phyloP scores from a whole-genome alignment of 139 green algal species.

The Zygnema circumcarinatum region DNA sequence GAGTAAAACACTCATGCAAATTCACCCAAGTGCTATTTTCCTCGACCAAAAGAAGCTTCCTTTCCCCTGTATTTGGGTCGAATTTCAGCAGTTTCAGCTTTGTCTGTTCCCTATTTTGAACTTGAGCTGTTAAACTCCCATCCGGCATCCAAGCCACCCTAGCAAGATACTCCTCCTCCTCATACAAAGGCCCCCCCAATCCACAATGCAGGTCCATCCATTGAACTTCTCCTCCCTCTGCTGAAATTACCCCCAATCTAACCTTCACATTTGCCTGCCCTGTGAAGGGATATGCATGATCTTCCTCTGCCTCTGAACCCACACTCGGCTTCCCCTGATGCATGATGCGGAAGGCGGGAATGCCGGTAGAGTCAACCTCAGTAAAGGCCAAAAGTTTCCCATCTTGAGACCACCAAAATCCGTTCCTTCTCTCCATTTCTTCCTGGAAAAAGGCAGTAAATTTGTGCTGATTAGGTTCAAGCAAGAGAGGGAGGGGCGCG shows the following conservation, averaged over 20 bases:
- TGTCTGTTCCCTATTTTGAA: slow-evolving; percentile 62
- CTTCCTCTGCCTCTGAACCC: slow-evolving; percentile 53
- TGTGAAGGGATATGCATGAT: slow-evolving; percentile 65
- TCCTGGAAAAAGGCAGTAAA: slow-evolving; percentile 46
- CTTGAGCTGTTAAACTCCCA: slow-evolving; percentile 46
- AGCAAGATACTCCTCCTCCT: slow-evolving; percentile 66
- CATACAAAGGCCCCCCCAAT: background rate
- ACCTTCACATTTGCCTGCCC: slow-evolving; percentile 60
- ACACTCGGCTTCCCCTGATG: slow-evolving; percentile 50
- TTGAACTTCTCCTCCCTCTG: slow-evolving; percentile 13
- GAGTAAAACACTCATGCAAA: slow-evolving; percentile 64
- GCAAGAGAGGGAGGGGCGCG: background rate
- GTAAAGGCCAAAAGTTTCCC: slow-evolving; percentile 56
- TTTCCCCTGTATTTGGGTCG: slow-evolving; percentile 26
- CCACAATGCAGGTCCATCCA: slow-evolving; percentile 65
- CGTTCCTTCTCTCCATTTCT: slow-evolving; percentile 64
- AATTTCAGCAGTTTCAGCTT: slow-evolving; percentile 46
- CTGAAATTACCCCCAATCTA: slow-evolving; percentile 56
- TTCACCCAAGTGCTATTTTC: slow-evolving; percentile 60
- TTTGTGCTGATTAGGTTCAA: background rate
- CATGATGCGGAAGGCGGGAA: slow-evolving; percentile 60
- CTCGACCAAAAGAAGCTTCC: slow-evolving; percentile 47
- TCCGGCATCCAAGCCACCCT: slow-evolving; percentile 59
- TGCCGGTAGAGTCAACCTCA: slow-evolving; percentile 47
- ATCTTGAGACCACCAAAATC: slow-evolving; percentile 65